Conservation (phyloP, 2,329 filamentous ascomycete genomes). For the Byssothecium circinans region DNA sequence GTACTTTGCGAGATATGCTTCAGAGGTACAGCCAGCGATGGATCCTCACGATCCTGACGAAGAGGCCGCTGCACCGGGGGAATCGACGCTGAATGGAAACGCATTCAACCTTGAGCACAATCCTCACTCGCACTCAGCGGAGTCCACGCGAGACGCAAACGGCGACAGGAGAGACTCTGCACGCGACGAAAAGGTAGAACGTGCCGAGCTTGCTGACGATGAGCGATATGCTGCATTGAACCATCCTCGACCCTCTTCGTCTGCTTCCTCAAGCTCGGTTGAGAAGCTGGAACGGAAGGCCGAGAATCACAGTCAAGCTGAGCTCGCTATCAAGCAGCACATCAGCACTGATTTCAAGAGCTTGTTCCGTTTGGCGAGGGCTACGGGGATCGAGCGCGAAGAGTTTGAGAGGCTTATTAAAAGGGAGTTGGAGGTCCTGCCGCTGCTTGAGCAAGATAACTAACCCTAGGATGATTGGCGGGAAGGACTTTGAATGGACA, state of each 20-base stretch:
- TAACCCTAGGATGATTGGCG: background rate
- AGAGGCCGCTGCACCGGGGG: slow-evolving; percentile 49
- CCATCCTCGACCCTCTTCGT: slow-evolving; percentile 41
- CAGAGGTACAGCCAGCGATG: slow-evolving; percentile 75
- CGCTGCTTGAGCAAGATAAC: slow-evolving; percentile 65
- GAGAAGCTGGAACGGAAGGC: slow-evolving; percentile 61
- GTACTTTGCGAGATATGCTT: slow-evolving; percentile 75
- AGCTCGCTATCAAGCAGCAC: slow-evolving; percentile 77
- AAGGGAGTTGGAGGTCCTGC: slow-evolving; percentile 70
- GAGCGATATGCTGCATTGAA: slow-evolving; percentile 28
- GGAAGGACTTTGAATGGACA: background rate
- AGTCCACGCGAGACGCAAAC: background rate
- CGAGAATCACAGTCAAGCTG: slow-evolving; percentile 62
- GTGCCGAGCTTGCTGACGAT: slow-evolving; percentile 25
- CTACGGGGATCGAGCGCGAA: slow-evolving; percentile 70
- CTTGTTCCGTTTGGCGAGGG: slow-evolving; percentile 69
- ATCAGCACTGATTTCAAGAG: slow-evolving; percentile 77
- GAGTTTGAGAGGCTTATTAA: slow-evolving; percentile 75
- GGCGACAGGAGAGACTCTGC: slow-evolving; percentile 13
- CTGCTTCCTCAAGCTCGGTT: slow-evolving; percentile 54
- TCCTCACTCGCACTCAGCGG: background rate
- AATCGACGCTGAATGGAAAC: slow-evolving; percentile 59
- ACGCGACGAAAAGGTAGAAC: slow-evolving; percentile 21
- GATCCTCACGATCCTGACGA: slow-evolving; percentile 82
- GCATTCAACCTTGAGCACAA: slow-evolving; percentile 47